Evolutionary conservation across 345 rosid genomes (phyloP), one percentile per base, ranked within the genome.

Genomic region (Alliaria petiolata): DNA sequence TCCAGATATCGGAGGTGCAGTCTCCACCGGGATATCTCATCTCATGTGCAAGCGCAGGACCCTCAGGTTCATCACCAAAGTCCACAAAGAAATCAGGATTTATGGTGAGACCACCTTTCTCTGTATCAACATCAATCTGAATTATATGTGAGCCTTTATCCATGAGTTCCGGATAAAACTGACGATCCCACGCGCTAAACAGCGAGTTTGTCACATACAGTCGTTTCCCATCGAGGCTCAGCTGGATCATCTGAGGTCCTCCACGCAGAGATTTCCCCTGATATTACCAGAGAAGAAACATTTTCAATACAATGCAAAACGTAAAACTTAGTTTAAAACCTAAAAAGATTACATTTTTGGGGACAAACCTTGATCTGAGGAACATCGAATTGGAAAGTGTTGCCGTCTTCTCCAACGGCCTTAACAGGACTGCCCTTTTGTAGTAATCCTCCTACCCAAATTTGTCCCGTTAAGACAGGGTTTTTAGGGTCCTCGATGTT

Each of bases 1-100:
- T 76, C 98, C 98, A 93, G 17, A 93, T 93, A 54, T 93, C 96
- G 0, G 97, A 90, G 43, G 93, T 93, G 78, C 96, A 93, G 70
- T 90, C 97, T 34, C 97, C 97, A 0, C 93, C 97, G 0, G 96
- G 96, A 56, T 89, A 90, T 77, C 98, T 84, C 96, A 90, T 87
- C 77, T 93, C 96, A 40, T 93, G 97, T 2, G 97, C 97, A 15
- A 90, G 84, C 30, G 90, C 79, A 39, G 96, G 92, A 16, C 97
- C 98, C 8, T 85, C 89, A 15, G 97, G 98, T 72, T 89, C 98
- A 22, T 71, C 75, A 11, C 83, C 86, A 10, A 93, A 93, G 85
- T 90, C 93, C 25, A 93, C 96, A 10, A 85, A 90, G 72, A 88
- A 88, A 70, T 86, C 77, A 0, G 89, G 86, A 81, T 93, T 93